Conservation (phyloP, 2,329 filamentous ascomycete genomes). For the Phialocephala subalpina region DNA sequence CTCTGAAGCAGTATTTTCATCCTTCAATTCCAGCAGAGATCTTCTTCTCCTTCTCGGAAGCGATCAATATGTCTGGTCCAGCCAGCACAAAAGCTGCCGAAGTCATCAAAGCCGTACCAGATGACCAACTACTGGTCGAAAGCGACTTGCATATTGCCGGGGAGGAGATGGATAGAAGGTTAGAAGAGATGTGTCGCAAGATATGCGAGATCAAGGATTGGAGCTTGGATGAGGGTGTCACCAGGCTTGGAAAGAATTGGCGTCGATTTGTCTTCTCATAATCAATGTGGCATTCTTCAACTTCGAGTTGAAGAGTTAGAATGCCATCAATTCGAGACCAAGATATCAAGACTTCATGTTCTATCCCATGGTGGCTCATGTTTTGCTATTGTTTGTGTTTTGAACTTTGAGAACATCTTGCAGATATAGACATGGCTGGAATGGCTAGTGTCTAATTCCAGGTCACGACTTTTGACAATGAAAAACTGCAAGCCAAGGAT, state of each 20-base stretch:
- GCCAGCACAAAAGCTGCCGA: constrained; percentile 58
- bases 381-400: no score
- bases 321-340: not conserved
- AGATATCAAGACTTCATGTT: no score
- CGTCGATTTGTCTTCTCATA: constrained; percentile 62
- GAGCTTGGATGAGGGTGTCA: constrained; percentile 75
- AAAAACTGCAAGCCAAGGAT: no score
- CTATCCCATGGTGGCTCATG: no score
- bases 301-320: constrained; percentile 1
- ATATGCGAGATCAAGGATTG: constrained; percentile 84
- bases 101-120: constrained; percentile 75
- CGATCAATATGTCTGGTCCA: constrained; percentile 76
- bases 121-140: constrained; percentile 82
- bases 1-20: constrained; percentile 80
- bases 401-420: no score
- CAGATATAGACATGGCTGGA: no score
- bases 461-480: no score
- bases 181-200: constrained; percentile 79
- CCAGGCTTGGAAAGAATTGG: constrained; percentile 77
- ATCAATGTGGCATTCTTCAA: not conserved
- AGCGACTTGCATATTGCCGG: constrained; percentile 91
- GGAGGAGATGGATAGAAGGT: constrained; percentile 75
- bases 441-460: no score
- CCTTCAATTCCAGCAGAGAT: constrained; percentile 76
- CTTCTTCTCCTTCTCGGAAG: constrained; percentile 88